Percentiles rank a stretch among this genome's conserved stretches.
Evolutionary conservation across 2,329 filamentous ascomycete species (phyloP).

Genomic region (Biscogniauxia marginata): DNA sequence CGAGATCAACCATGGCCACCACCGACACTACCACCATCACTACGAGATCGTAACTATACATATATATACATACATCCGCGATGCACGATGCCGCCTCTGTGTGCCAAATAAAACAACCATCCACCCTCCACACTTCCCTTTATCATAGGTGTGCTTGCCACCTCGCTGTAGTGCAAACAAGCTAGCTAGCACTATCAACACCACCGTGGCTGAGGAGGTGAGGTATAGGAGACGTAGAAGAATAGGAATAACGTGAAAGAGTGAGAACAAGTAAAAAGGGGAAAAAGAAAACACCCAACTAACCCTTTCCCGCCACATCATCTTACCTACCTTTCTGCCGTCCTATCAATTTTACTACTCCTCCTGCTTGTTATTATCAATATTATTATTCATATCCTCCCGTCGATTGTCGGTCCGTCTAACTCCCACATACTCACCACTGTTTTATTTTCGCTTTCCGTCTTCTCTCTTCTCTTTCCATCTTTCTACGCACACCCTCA

Average conservation of each 20-base stretch:
- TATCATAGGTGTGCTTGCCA: neutral
- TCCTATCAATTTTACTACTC: slow-evolving; percentile 14
- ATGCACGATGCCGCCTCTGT: neutral
- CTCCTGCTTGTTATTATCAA: slow-evolving; percentile 17
- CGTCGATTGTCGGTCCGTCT: neutral
- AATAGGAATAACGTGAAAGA: slow-evolving; percentile 31
- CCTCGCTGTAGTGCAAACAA: neutral
- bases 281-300: slow-evolving; percentile 20
- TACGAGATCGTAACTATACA: neutral
- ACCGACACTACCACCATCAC: neutral
- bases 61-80: neutral
- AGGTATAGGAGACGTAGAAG: neutral
- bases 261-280: slow-evolving; percentile 10
- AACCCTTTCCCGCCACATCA: slow-evolving; percentile 34
- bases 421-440: neutral
- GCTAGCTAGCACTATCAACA: neutral
- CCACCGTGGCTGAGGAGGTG: neutral
- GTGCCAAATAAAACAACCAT: neutral
- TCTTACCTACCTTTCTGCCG: slow-evolving; percentile 11
- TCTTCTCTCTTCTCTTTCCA: neutral
- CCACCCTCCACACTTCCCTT: neutral
- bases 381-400: slow-evolving; percentile 1
- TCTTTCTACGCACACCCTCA: neutral
- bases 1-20: neutral
- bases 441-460: neutral